Percentiles rank a stretch among this genome's conserved stretches.
Evolutionary conservation across 176 grass and related monocot genomes (phyloP).

Genomic region (Thalia dealbata): DNA sequence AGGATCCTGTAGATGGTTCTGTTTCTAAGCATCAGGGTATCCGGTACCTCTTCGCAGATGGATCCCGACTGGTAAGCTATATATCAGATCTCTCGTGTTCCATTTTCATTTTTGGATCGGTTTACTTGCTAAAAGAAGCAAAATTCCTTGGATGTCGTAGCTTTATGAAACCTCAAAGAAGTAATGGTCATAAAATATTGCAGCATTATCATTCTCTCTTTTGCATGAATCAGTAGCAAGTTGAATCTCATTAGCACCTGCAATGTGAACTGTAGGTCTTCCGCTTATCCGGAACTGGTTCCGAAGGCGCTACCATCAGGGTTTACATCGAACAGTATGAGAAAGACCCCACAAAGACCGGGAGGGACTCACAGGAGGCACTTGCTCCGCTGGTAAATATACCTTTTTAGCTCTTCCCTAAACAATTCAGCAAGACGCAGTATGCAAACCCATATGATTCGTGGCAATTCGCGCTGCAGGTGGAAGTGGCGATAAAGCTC

Average conservation of each 20-base stretch:
- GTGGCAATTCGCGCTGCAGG: constrained; percentile 24
- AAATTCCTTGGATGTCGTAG: too few species aligned
- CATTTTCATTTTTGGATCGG: background rate
- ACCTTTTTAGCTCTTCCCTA: background rate
- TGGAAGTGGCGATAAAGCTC: constrained; percentile 69
- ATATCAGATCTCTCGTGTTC: background rate
- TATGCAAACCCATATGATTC: too few species aligned
- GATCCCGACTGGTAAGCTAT: constrained; percentile 65
- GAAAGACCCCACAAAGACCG: constrained; percentile 69
- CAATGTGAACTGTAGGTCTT: constrained; percentile 42
- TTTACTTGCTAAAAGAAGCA: too few species aligned
- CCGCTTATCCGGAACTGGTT: constrained; percentile 93
- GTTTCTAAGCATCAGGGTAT: constrained; percentile 91
- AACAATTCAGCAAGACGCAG: background rate
- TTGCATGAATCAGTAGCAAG: background rate
- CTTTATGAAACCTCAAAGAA: too few species aligned
- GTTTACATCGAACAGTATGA: constrained; percentile 98
- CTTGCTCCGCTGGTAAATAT: constrained; percentile 71
- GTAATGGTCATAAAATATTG: too few species aligned
- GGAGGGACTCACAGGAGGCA: constrained; percentile 77
- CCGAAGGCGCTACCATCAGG: constrained; percentile 82
- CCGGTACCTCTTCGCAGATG: constrained; percentile 80
- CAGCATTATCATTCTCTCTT: too few species aligned
- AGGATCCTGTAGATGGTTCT: constrained; percentile 98
- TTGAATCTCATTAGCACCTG: background rate